phyloP scores from a whole-genome alignment of 192 early-diverging fungal genomes.

The Chytriomyces hyalinus region DNA sequence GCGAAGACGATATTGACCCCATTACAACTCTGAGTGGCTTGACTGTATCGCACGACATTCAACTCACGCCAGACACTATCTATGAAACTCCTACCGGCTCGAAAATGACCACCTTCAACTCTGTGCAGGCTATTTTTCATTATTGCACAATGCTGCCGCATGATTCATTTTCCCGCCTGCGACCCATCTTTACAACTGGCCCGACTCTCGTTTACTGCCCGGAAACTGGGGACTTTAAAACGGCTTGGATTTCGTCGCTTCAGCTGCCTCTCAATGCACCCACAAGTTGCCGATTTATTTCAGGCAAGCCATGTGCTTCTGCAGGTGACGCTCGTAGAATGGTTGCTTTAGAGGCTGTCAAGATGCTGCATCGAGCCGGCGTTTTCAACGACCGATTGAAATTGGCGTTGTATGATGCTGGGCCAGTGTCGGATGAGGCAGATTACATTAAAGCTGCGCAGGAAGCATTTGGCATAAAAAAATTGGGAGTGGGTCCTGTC shows the following conservation, averaged over 20 bases:
- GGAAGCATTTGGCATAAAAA: slow-evolving; percentile 16
- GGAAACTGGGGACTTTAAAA: not conserved
- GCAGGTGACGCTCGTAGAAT: slow-evolving; percentile 71
- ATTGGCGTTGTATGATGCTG: slow-evolving; percentile 6
- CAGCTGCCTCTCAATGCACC: slow-evolving; percentile 40
- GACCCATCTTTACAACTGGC: slow-evolving; percentile 59
- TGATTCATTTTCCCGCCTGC: slow-evolving; percentile 54
- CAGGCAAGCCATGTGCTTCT: slow-evolving; percentile 46
- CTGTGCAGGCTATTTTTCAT: slow-evolving; percentile 56
- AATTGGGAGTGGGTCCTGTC: not conserved
- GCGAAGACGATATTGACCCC: not conserved
- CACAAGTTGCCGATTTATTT: slow-evolving; percentile 25
- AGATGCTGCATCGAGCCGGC: slow-evolving; percentile 68
- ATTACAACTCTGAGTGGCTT: not conserved
- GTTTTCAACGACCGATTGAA: slow-evolving; percentile 76
- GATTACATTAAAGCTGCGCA: slow-evolving; percentile 19
- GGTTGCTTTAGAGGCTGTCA: slow-evolving; percentile 74
- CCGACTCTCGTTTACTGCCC: not conserved
- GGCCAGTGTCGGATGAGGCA: slow-evolving; percentile 7
- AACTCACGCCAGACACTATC: not conserved
- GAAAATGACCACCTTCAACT: slow-evolving; percentile 64
- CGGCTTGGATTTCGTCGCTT: slow-evolving; percentile 20
- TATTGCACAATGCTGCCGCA: slow-evolving; percentile 75
- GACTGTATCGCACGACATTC: not conserved
- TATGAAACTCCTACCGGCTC: slow-evolving; percentile 11